Evolutionary conservation across 495 filamentous ascomycete genomes (phyloP), one percentile per base, ranked within the genome.

Genomic region (Sabuloglossum arenarium): DNA sequence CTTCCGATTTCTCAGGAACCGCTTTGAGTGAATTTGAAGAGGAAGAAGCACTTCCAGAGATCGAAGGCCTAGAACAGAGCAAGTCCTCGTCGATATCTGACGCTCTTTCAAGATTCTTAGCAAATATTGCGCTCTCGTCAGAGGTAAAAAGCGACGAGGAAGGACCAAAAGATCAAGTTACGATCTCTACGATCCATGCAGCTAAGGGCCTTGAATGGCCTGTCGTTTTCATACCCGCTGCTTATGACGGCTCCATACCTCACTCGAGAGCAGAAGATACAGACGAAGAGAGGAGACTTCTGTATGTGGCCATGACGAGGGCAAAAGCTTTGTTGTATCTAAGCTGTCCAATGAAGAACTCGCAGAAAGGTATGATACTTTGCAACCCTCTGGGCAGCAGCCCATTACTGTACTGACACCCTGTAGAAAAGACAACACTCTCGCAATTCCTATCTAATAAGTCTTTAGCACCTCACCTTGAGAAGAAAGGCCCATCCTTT

Each of bases 171-270:
- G 75, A 79, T 12, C 79, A 84, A 62, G 79, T 97, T 14, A 96
- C 88, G 1, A 86, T 99, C 16, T 95, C 87, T 12, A 99, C 93
- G 0, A 96, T 99, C 25, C 93, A 99, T 64, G 87, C 90, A 0
- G 88, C 93, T 0, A 99, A 99, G 65, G 90, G 93, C 3, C 72
- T 99, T 0, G 93, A 99, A 64, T 99, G 93, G 93, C 93, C 93
- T 1, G 78, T 96, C 10, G 86, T 99, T 0, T 99, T 99, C 66
- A 81, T 99, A 12, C 89, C 93, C 0, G 86, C 84, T 0, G 81
- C 84, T 27, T 96, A 94, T 64, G 79, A 91, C 31, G 90, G 90
- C 14, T 91, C 82, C 19, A 96, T 97, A 55, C 93, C 93, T 1
- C 93, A 99, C 68, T 84, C 82, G n/a, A 75, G 91, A 59, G 79